Percentiles rank a stretch among this genome's conserved stretches.
phyloP scores from a whole-genome alignment of 768 basidiomycete species.

The Boletus vermiculosoides region DNA sequence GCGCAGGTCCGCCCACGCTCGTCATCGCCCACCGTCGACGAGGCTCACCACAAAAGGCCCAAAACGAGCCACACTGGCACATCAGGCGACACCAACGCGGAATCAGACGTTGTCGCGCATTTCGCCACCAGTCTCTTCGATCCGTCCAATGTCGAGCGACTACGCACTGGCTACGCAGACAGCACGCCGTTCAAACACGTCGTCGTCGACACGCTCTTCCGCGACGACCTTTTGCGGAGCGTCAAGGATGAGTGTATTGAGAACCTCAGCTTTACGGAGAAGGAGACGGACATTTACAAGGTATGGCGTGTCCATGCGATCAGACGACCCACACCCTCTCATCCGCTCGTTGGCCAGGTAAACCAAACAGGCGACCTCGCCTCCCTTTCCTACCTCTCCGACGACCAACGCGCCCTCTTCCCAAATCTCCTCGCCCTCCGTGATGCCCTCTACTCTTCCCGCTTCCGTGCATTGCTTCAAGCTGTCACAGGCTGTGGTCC shows the following conservation, averaged over 20 bases:
- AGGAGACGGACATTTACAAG: constrained; percentile 99
- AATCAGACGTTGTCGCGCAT: constrained; percentile 16
- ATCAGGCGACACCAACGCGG: constrained; percentile 10
- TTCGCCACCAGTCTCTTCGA: constrained; percentile 52
- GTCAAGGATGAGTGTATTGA: constrained; percentile 83
- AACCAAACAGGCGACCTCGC: constrained; percentile 97
- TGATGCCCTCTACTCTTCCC: constrained; percentile 84
- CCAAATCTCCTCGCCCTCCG: constrained; percentile 79
- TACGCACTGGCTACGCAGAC: constrained; percentile 54
- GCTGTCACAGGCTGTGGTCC: constrained; percentile 90
- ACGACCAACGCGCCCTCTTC: constrained; percentile 73
- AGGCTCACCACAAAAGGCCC: constrained; percentile 33
- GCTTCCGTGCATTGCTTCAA: constrained; percentile 81
- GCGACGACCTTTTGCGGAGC: constrained; percentile 72
- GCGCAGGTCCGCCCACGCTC: constrained; percentile 48
- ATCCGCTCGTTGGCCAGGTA: constrained; percentile 51
- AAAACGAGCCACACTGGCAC: constrained; percentile 41
- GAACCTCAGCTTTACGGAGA: constrained; percentile 83
- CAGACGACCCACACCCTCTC: background rate
- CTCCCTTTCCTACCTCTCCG: constrained; percentile 83
- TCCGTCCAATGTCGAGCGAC: constrained; percentile 50
- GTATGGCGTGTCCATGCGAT: constrained; percentile 39
- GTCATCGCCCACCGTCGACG: constrained; percentile 37
- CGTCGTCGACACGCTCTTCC: constrained; percentile 77
- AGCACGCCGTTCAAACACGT: constrained; percentile 81